These are phyloP conservation scores for Pichia pseudocactophila DNA, from an alignment of 805 yeast genomes.

Conservation along the genomic window DNA sequence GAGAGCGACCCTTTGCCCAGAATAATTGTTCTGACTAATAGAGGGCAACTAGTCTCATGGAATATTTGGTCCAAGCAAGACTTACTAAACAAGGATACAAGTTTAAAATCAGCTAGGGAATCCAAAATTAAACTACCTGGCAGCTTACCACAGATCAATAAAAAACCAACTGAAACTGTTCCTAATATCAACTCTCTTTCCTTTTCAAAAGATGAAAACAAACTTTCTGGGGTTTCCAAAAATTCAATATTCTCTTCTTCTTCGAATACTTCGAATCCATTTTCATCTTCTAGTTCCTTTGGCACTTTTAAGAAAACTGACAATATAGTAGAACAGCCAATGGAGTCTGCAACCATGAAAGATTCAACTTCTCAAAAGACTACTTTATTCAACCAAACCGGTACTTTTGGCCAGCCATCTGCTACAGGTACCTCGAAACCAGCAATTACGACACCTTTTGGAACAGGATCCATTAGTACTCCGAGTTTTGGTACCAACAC, in stretches of 20 bases:
- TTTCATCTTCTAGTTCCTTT: not conserved
- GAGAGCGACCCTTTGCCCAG: slow-evolving; percentile 56
- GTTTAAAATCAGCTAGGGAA: not conserved
- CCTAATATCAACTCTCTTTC: not conserved
- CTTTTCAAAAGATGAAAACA: not conserved
- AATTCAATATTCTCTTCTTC: not conserved
- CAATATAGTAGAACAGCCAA: too few species aligned
- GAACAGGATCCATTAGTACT: slow-evolving; percentile 12
- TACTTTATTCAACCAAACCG: too few species aligned
- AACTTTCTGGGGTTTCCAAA: not conserved
- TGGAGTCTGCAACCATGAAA: too few species aligned
- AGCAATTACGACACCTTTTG: slow-evolving; percentile 1
- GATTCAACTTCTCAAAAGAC: too few species aligned
- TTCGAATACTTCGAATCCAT: not conserved
- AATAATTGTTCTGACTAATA: slow-evolving; percentile 50
- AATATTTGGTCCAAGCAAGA: slow-evolving; percentile 51
- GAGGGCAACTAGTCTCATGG: slow-evolving; percentile 58
- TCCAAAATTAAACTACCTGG: not conserved
- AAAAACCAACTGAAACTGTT: not conserved
- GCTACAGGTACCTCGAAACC: too few species aligned
- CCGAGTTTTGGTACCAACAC: not conserved
- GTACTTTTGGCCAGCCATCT: too few species aligned
- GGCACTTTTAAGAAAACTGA: too few species aligned
- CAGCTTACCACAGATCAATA: not conserved
- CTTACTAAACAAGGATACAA: slow-evolving; percentile 25